Evolutionary conservation across 805 yeast genomes (phyloP).

Genomic region (Myxozyma kluyveri): DNA sequence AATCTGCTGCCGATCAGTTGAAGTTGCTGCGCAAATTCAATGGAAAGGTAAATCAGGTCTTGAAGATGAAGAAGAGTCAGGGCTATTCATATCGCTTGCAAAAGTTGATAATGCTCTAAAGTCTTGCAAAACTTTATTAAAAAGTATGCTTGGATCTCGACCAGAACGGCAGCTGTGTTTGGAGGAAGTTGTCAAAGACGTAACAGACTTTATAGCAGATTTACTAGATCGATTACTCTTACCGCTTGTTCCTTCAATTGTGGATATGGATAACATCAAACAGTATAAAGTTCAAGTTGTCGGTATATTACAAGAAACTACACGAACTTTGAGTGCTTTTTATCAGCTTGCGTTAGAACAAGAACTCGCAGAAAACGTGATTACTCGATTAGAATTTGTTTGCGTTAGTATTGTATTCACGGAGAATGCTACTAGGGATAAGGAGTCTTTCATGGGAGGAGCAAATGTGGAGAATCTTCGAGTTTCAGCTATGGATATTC

Average conservation of each 20-base stretch:
- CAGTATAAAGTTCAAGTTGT: constrained; percentile 8
- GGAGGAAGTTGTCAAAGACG: constrained; percentile 22
- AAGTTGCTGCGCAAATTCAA: constrained; percentile 1
- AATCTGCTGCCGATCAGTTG: constrained; percentile 15
- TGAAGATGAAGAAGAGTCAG: not conserved
- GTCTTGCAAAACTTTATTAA: constrained; percentile 12
- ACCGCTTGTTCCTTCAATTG: constrained; percentile 18
- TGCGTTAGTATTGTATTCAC: constrained; percentile 45
- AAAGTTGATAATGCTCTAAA: constrained; percentile 19
- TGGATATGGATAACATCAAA: constrained; percentile 3
- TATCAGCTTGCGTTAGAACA: constrained; percentile 9
- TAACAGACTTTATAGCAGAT: constrained; percentile 13
- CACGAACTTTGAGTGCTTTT: constrained; percentile 7
- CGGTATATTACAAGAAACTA: constrained; percentile 21
- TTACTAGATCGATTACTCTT: constrained; percentile 13
- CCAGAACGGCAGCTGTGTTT: constrained; percentile 26
- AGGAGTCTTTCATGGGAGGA: constrained; percentile 30
- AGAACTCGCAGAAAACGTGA: constrained; percentile 47
- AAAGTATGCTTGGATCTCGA: constrained; percentile 20
- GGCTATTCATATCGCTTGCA: not conserved
- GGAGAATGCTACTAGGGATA: constrained; percentile 36
- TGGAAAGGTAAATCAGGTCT: constrained; percentile 14
- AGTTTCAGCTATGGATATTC: constrained; percentile 30
- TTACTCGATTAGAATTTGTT: constrained; percentile 61
- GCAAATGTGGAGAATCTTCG: constrained; percentile 37